Conservation (phyloP, 345 rosid genomes). For the Schrenkiella parvula region DNA sequence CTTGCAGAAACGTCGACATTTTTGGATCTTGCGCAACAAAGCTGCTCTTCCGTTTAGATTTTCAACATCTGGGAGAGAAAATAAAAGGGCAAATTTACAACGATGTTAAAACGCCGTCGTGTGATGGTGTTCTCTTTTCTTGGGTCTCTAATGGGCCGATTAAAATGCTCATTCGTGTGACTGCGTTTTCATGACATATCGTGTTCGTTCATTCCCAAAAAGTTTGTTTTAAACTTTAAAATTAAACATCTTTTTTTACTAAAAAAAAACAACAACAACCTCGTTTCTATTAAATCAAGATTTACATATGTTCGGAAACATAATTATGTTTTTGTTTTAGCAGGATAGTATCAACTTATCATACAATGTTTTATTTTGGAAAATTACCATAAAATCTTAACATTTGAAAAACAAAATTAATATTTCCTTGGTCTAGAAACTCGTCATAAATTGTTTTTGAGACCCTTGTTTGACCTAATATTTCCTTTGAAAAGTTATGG, state of each 20-base stretch:
- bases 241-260: too few species aligned
- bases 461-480: too few species aligned
- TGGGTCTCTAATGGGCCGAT: constrained; percentile 13
- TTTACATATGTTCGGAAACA: too few species aligned
- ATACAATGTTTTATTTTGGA: not conserved
- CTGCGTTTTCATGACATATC: not conserved
- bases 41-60: not conserved
- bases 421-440: too few species aligned
- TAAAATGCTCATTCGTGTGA: not conserved
- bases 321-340: too few species aligned
- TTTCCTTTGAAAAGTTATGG: not conserved
- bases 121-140: not conserved
- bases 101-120: not conserved
- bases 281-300: too few species aligned
- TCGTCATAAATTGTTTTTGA: too few species aligned
- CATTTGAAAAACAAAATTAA: not conserved
- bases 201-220: too few species aligned
- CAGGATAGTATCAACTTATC: not conserved
- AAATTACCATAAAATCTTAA: not conserved
- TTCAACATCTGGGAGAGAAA: not conserved
- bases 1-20: constrained; percentile 27
- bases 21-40: not conserved
- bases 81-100: not conserved
- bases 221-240: too few species aligned
- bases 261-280: too few species aligned